Base-by-base conservation (phyloP, 2,329 filamentous ascomycete species). In the Chaetomiaceae sp. region DNA sequence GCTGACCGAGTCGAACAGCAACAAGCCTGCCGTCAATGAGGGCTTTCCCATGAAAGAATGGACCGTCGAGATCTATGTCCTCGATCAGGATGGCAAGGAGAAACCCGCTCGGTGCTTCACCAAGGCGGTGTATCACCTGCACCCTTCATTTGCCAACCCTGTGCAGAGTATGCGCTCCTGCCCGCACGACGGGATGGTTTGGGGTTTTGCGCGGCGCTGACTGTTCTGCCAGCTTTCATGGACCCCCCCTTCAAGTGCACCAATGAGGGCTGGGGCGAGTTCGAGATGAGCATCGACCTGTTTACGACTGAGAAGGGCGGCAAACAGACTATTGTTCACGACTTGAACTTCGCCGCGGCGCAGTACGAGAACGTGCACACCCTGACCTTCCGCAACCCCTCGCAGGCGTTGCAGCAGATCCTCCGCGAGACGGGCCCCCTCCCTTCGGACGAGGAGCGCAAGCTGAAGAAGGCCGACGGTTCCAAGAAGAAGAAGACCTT, bases 251-350 rank as follows among this genome's bases (percentile, higher is more conserved):
- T 97, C 75, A 80, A 80, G 60, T 95, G 95, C 71, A 78, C 84
- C 59, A 95, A 99, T 72, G 89, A 96, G 73, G 94, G 94, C 62
- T 99, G 94, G 94, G 94, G 94, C 66, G 94, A 97, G 74, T 99
- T 99, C 69, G 94, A 97, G 68, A 92, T 99, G 84, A 79, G 77
- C 43, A 94, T 97, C 65, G 83, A 88, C 57, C 80, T 95, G 62
- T 87, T 85, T 66, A 88, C 87, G 38, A 84, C 87, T 27, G 90
- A 94, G 71, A 96, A 96, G 77, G 86, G 82, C 53, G 83, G 86
- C 53, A 92, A 96, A 66, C 82, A 90, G 65, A 77, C 81, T 13
- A 78, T 99, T 59, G 73, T 78, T 46, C 94, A 99, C 71, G 94
- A 99, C 67, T 80, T 99, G 56, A 96, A 97, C 77, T 99, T 99